Percentiles rank a stretch among this genome's conserved stretches.
Evolutionary conservation across 1,139 yeast genomes (phyloP).

Genomic region (Blastobotrys raffinosifermentans): DNA sequence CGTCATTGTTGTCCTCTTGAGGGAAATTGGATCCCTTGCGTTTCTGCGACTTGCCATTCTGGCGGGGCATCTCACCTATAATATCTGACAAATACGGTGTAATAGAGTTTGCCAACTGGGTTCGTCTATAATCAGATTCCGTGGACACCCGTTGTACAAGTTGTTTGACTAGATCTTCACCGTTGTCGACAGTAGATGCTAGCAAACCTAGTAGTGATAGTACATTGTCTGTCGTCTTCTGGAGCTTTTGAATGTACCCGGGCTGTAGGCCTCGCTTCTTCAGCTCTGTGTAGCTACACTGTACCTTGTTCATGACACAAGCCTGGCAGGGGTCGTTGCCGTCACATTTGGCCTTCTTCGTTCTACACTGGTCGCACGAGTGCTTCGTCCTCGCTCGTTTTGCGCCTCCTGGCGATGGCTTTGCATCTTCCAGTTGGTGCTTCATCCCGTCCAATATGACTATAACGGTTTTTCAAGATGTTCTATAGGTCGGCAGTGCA

Average conservation of each 20-base stretch:
- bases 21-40: background rate
- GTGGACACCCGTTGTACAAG: background rate
- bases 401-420: no score
- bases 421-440: no score
- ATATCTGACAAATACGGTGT: background rate
- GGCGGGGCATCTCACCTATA: background rate
- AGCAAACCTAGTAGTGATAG: constrained; percentile 6
- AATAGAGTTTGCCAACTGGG: background rate
- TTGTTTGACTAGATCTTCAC: background rate
- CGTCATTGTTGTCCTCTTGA: background rate
- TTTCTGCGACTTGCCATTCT: background rate
- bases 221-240: constrained; percentile 7
- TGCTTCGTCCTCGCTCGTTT: constrained; percentile 8
- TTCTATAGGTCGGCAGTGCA: no score
- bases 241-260: constrained; percentile 11
- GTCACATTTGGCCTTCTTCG: constrained; percentile 12
- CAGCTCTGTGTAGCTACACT: constrained; percentile 8
- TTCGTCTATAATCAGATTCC: background rate
- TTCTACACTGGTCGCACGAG: constrained; percentile 11
- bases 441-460: no score
- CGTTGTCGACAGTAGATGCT: background rate
- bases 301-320: constrained; percentile 2
- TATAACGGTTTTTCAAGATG: no score
- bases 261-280: constrained; percentile 11
- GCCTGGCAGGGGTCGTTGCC: constrained; percentile 8